Percentiles rank a stretch among this genome's conserved stretches.
Conservation (phyloP, 2,329 filamentous ascomycete species). For the Ilyonectria robusta region DNA sequence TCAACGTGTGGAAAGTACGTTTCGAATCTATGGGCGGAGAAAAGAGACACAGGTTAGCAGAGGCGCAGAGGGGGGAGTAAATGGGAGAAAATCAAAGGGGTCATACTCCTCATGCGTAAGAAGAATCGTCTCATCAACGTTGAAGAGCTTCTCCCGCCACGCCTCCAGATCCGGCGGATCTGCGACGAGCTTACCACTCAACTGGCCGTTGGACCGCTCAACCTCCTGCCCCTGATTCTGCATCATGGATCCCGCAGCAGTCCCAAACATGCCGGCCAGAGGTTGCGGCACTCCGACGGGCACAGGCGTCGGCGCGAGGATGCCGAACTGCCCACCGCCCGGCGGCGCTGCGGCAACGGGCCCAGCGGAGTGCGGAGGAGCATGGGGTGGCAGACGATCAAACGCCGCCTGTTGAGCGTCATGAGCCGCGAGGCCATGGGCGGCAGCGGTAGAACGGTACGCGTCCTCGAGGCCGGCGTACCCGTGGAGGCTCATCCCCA, state of each 20-base stretch:
- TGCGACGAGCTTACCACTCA: slow-evolving; percentile 70
- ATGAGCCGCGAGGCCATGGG: slow-evolving; percentile 18
- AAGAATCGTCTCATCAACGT: slow-evolving; percentile 80
- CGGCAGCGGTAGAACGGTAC: slow-evolving; percentile 29
- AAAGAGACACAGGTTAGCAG: slow-evolving; percentile 19
- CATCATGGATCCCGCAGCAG: neutral
- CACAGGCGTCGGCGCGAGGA: slow-evolving; percentile 56
- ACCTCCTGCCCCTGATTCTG: slow-evolving; percentile 15
- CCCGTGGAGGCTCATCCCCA: slow-evolving; percentile 35
- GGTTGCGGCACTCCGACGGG: slow-evolving; percentile 31
- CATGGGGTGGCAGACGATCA: slow-evolving; percentile 5
- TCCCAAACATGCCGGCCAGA: slow-evolving; percentile 21
- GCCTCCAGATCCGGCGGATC: slow-evolving; percentile 76
- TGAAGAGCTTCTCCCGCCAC: slow-evolving; percentile 82
- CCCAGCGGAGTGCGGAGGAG: neutral
- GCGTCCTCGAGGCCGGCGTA: slow-evolving; percentile 38
- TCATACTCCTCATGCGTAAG: slow-evolving; percentile 81
- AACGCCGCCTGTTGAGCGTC: slow-evolving; percentile 20
- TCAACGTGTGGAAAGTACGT: slow-evolving; percentile 88
- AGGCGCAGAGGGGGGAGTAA: slow-evolving; percentile 8
- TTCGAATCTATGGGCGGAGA: slow-evolving; percentile 70
- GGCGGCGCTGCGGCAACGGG: slow-evolving; percentile 11
- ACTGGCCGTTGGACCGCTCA: slow-evolving; percentile 62
- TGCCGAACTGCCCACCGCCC: slow-evolving; percentile 59
- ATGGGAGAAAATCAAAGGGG: neutral